Evolutionary conservation across 345 rosid genomes (phyloP), one percentile per base, ranked within the genome.

Genomic region (Euclidium syriacum): DNA sequence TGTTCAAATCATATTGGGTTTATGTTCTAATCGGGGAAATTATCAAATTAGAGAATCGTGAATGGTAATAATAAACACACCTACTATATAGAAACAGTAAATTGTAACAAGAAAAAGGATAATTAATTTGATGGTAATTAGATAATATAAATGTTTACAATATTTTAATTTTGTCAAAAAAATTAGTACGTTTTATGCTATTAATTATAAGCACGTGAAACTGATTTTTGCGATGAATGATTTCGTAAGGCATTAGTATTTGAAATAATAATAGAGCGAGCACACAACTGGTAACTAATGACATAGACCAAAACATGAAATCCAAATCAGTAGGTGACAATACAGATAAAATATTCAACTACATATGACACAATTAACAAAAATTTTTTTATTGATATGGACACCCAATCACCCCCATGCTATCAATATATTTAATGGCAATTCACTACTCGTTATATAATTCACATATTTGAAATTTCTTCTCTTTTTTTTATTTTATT

Each of bases 401-500:
- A 14, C 43, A 58, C 32, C 32, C 71, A 57, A 48, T 42, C 58
- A 14, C 43, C 48, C 32, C 32, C 71, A 57, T 58, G 51, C 58
- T 50, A 57, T 48, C 26, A 46, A 15, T 17, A n/a, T 35, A 46
- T 54, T n/a, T 19, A 47, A 47, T 7, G 15, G 14, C 5, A 3
- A 54, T 43, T 55, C 2, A 65, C 2, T 56, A 39, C 12, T 24
- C 38, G 11, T 0, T 24, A 55, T 20, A 56, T 35, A 35, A 17
- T n/a, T 3, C 5, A 7, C 30, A 34, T 26, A 14, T 35, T 47
- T 36, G 5, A 26, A 49, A 3, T 19, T 33, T 27, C 16, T 19
- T 29, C 7, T 27, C 7, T 39, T 24, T 58, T 24, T 39, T 29
- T 40, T 17, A 0, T 11, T 46, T 52, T 11, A 4, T 36, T 17